Percentiles rank a stretch among this genome's conserved stretches.
phyloP scores from a whole-genome alignment of 495 filamentous ascomycete genomes.

The Neurospora sp. region DNA sequence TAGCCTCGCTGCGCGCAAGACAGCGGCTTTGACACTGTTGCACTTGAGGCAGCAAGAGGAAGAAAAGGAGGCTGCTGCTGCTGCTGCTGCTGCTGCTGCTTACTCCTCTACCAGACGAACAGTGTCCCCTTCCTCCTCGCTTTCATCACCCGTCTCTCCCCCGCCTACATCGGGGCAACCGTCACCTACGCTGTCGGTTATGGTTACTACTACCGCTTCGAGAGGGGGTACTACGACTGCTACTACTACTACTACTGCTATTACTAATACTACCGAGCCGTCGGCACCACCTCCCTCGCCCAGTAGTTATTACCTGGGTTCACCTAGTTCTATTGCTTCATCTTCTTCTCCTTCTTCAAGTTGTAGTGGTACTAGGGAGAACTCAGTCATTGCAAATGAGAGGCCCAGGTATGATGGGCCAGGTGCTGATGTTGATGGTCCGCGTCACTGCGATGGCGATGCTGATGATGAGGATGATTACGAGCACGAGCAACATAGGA shows the following conservation, averaged over 20 bases:
- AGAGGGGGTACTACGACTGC: not conserved
- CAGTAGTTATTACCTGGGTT: not conserved
- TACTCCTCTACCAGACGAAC: not conserved
- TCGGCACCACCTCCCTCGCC: not conserved
- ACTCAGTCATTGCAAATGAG: not conserved
- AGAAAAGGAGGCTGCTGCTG: not conserved
- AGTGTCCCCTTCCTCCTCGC: not conserved
- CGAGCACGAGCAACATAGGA: not conserved
- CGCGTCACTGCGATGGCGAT: too few relatives aligned
- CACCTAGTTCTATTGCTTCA: not conserved
- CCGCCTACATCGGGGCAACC: not conserved
- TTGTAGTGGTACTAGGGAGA: not conserved
- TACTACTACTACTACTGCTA: not conserved
- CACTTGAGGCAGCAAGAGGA: not conserved
- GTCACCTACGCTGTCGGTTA: not conserved
- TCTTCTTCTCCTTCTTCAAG: not conserved
- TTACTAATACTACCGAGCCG: not conserved
- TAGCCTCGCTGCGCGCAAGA: not conserved
- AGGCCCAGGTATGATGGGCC: too few relatives aligned
- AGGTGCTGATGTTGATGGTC: too few relatives aligned
- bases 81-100: not conserved
- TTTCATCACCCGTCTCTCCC: not conserved
- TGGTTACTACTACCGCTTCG: not conserved
- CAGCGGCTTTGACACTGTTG: not conserved
- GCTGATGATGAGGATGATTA: not conserved